Conservation (phyloP, 1,139 yeast species). For the Eremothecium gossypii region DNA sequence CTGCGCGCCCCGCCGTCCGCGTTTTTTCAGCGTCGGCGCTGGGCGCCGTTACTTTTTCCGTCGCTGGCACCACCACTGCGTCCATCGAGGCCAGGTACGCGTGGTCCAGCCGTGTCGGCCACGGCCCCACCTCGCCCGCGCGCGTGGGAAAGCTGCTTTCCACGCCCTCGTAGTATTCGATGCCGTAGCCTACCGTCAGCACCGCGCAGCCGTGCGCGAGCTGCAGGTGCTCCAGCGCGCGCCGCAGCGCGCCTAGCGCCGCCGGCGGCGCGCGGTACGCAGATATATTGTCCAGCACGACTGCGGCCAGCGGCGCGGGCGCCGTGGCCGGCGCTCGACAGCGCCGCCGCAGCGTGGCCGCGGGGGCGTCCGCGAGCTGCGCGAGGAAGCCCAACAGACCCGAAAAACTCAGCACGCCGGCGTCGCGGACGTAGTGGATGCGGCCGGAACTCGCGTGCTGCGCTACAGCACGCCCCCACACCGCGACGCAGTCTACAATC, state of each 20-base stretch:
- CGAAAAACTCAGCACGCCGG: conserved; percentile 16
- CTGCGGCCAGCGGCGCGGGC: conserved; percentile 18
- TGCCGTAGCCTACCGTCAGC: conserved; percentile 23
- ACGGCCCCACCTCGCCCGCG: conserved; percentile 8
- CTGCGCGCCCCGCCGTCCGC: no score
- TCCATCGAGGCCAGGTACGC: conserved; percentile 22
- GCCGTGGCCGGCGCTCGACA: conserved; percentile 12
- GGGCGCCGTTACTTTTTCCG: no score
- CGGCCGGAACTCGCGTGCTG: neutral
- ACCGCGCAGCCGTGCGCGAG: conserved; percentile 25
- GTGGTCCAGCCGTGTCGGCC: conserved; percentile 17
- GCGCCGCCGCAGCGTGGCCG: conserved; percentile 14
- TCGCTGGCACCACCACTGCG: conserved; percentile 11
- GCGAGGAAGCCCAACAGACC: conserved; percentile 19
- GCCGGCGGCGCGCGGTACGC: conserved; percentile 15
- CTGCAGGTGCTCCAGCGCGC: conserved; percentile 15
- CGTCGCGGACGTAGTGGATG: conserved; percentile 1
- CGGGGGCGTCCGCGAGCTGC: conserved; percentile 20
- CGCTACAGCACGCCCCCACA: neutral
- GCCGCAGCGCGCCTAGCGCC: conserved; percentile 12
- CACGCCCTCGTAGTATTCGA: conserved; percentile 25
- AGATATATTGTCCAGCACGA: conserved; percentile 27
- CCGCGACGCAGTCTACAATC: neutral
- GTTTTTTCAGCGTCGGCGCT: no score
- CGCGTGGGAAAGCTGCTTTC: conserved; percentile 12